phyloP scores from a whole-genome alignment of 2,329 filamentous ascomycete genomes.

The Zasmidium angulare region DNA sequence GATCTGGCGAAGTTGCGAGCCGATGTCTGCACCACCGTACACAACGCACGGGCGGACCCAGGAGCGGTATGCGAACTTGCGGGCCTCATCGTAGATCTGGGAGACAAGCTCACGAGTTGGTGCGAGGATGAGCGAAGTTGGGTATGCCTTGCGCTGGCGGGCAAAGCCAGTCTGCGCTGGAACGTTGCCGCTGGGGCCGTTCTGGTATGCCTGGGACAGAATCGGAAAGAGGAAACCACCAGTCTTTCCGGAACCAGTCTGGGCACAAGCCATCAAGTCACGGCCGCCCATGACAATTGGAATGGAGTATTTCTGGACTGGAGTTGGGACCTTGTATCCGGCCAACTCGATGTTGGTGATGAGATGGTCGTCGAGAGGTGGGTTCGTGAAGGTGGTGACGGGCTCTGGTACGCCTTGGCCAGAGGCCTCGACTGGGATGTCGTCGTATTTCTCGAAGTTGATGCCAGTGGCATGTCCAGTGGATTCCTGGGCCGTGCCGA shows the following conservation, averaged over 20 bases:
- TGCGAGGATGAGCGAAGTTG: constrained; percentile 91
- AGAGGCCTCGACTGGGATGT: constrained; percentile 97
- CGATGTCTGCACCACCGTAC: constrained; percentile 98
- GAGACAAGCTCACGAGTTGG: constrained; percentile 98
- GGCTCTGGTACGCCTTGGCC: constrained; percentile 91
- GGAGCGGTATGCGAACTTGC: constrained; percentile 98
- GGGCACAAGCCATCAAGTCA: constrained; percentile 98
- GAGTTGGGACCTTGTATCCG: constrained; percentile 92
- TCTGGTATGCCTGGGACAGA: constrained; percentile 92
- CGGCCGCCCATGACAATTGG: constrained; percentile 97
- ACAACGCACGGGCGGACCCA: constrained; percentile 99
- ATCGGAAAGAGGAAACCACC: constrained; percentile 99
- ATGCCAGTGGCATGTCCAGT: constrained; percentile 96
- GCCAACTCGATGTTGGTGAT: constrained; percentile 90
- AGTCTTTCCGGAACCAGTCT: constrained; percentile 99
- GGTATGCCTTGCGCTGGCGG: constrained; percentile 96
- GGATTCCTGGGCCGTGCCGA: constrained; percentile 85
- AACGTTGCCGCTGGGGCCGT: constrained; percentile 73
- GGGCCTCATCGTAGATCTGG: constrained; percentile 95
- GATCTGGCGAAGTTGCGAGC: constrained; percentile 95
- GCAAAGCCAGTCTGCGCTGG: constrained; percentile 71
- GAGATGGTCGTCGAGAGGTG: constrained; percentile 91
- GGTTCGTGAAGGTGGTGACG: constrained; percentile 86
- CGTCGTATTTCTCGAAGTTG: constrained; percentile 99
- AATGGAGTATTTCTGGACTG: constrained; percentile 99